A percentile compares a stretch with the other conserved stretches of the same genome.
Evolutionary conservation across 2,329 filamentous ascomycete species (phyloP).

Genomic region (Penicillium sp.): DNA sequence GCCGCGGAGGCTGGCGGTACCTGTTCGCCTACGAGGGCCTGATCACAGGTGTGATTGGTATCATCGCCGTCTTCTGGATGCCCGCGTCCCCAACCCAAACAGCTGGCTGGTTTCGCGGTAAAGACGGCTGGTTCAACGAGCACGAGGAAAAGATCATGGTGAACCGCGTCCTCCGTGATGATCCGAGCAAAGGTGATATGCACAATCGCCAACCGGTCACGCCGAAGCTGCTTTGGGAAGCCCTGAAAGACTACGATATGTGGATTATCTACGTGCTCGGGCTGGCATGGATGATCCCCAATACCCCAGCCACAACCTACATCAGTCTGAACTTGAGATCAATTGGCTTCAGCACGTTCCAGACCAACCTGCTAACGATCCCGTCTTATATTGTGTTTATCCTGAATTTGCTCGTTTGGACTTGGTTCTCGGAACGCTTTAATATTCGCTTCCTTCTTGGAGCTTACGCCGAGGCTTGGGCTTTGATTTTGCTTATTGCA

Average conservation of each 20-base stretch:
- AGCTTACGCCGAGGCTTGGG: conserved; percentile 50
- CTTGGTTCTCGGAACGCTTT: conserved; percentile 52
- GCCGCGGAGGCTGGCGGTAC: conserved; percentile 41
- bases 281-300: conserved; percentile 41
- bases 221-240: conserved; percentile 45
- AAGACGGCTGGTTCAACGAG: conserved; percentile 61
- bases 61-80: conserved; percentile 55
- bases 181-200: conserved; percentile 56
- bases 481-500: conserved; percentile 48
- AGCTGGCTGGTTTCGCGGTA: conserved; percentile 54
- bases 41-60: conserved; percentile 51
- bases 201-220: conserved; percentile 54
- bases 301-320: conserved; percentile 32
- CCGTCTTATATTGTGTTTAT: conserved; percentile 54
- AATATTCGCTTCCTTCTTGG: conserved; percentile 52
- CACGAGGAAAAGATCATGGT: conserved; percentile 65
- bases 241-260: conserved; percentile 52
- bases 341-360: conserved; percentile 54
- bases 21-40: conserved; percentile 42
- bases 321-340: conserved; percentile 44
- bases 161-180: conserved; percentile 55
- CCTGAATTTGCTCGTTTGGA: conserved; percentile 50
- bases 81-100: conserved; percentile 62
- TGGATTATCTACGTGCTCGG: conserved; percentile 52
- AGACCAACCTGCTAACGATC: conserved; percentile 59